Evolutionary conservation across 495 filamentous ascomycete genomes (phyloP).

Genomic region (Lepidopterella palustris): DNA sequence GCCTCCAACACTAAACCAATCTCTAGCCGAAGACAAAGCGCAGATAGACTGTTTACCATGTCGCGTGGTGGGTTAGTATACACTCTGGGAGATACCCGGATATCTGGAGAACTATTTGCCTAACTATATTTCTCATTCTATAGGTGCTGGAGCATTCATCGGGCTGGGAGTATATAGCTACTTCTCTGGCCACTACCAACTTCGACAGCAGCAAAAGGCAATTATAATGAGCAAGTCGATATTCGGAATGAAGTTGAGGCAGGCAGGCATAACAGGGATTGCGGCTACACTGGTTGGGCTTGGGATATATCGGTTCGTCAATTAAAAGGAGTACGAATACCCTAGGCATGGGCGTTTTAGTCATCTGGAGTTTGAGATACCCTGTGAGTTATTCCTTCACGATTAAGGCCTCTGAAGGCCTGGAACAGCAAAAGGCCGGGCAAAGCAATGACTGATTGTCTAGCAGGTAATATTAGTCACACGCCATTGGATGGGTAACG

Average conservation of each 20-base stretch:
- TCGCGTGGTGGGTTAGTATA: conserved; percentile 34
- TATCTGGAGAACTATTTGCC: background rate
- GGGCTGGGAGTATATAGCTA: conserved; percentile 89
- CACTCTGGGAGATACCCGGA: background rate
- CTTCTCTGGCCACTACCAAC: conserved; percentile 67
- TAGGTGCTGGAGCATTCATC: conserved; percentile 77
- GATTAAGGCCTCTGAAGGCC: background rate
- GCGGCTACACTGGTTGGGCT: conserved; percentile 63
- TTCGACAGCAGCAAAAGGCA: conserved; percentile 58
- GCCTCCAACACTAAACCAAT: conserved; percentile 15
- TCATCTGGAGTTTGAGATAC: no score
- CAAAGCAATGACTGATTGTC: no score
- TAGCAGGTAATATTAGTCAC: no score
- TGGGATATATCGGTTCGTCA: conserved; percentile 55
- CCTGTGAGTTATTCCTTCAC: no score
- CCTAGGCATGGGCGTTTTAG: background rate
- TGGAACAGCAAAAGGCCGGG: no score
- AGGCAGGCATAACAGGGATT: conserved; percentile 62
- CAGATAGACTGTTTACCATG: conserved; percentile 37
- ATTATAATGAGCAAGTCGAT: conserved; percentile 65
- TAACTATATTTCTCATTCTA: background rate
- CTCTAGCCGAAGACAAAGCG: conserved; percentile 18
- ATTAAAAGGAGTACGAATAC: background rate
- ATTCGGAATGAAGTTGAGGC: conserved; percentile 70
- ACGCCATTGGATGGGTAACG: no score